Evolutionary conservation across 805 yeast genomes (phyloP), one percentile per base, ranked within the genome.

Genomic region (Scheffersomyces coipomensis): DNA sequence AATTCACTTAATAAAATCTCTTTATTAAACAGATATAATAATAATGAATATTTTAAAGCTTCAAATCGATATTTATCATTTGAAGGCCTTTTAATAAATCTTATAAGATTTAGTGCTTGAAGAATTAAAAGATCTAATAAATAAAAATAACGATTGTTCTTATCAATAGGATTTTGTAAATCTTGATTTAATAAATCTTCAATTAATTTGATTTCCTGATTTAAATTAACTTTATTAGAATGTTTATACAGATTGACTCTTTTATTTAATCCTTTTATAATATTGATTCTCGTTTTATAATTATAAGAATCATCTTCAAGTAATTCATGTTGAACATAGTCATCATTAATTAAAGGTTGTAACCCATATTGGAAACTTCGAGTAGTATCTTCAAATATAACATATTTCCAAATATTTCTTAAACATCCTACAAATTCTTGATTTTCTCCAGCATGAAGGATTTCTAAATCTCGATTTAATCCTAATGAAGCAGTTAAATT

Each of bases 321-420:
- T 27, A 27, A 13, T 27, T 27, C 30, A 27, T 27, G 30, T 27
- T 27, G 30, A 27, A 13, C 18, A 27, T 27, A 27, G 15, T 27
- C 30, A 27, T 15, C 30, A 27, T 27, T 27, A 13, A 27, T 27
- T 5, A 27, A 15, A 13, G 30, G 30, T 13, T n/a, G 30, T 13
- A 27, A 27, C 5, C 30, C 30, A 27, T 27, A 27, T 27, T 27
- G 30, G 10, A 27, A 27, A 13, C 18, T 5, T 27, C 12, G 7
- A 5, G 12, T 6, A 5, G 30, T 13, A 13, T n/a, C 18, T 27
- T 27, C 30, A 13, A 27, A 27, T 27, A 27, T 5, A 5, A 27
- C 18, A n/a, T 15, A 27, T 27, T 27, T 27, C 30, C 30, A 27
- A 27, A 27, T 27, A 27, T 27, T 27, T 27, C 30, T n/a, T 13